Base-by-base conservation (phyloP, 306 rosid species). In the Ormosia semicastrata region DNA sequence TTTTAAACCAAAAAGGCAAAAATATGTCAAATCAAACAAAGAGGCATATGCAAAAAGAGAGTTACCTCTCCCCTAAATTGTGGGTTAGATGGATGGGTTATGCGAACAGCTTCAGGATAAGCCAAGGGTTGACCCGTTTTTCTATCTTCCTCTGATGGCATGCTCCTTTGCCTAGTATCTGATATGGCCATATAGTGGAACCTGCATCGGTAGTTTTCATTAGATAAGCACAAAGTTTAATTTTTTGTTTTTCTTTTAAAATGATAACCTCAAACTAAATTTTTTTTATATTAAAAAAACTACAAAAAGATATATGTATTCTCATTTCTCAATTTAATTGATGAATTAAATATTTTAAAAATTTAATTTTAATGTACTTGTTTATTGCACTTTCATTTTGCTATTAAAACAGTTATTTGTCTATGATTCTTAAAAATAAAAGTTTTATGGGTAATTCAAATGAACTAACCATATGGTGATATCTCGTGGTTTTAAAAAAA, bases 161-260 rank as follows among this genome's bases (percentile, higher is more conserved):
- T 93, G 0, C 9, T 17, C 80, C 98, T 90, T 81, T 87, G 94
- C 41, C 86, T 86, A 1, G 47, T 83, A 24, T 88, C 87, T 2
- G 98, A 77, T 80, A 95, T 6, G 2, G 94, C 98, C 98, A 95
- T 91, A 49, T 87, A 89, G 6, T 68, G 44, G 80, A 94, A 94
- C 58, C 98, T 94, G 69, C 44, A 1, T 29, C 5, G 5, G 69
- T 75, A 30, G 3, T 67, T 30, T 17, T 47, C 3, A 12, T 37
- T 18, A 40, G 17, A 37, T 12, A 33, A 63, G 17, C 11, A 11
- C 29, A 15, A 34, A 33, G 8, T 2, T 5, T 9, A 3, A 0
- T 30, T 7, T 47, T 9, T 14, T 43, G 8, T 58, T 7, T 0
- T 6, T 24, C 41, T 37, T 37, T 37, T 4, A 37, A 14, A 1